Base-by-base conservation (phyloP, 225 moss, liverwort and hornwort genomes). In the Sphagnum tenellum region DNA sequence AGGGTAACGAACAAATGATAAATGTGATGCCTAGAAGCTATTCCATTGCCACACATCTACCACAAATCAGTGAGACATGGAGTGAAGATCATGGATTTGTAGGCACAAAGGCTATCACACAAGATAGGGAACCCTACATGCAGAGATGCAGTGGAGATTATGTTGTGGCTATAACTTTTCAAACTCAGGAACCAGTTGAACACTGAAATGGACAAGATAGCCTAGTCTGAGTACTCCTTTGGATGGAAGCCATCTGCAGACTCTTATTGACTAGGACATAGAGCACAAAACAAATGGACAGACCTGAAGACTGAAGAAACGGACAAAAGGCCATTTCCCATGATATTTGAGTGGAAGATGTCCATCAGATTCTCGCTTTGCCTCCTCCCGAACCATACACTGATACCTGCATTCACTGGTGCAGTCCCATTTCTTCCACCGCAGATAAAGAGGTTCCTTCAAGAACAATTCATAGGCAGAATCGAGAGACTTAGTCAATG, bases 351-450 rank as follows among this genome's bases (percentile, higher is more conserved):
- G 66, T 12, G 79, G 83, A 12, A 55, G 53, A 60, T 74, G 64
- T 8, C 72, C 63, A 57, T 71, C 47, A 64, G 66, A 56, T 57
- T 66, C 13, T 67, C 79, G 64, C 71, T 70, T 71, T 13, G 71
- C 64, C 71, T 84, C 83, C 10, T 57, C 70, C 47, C 70, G 65
- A 66, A 66, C 71, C 83, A 84, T 84, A 63, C 83, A 84, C 49
- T 77, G 79, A 62, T 84, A 84, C 44, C 79, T 76, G 64, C 83
- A 84, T 65, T 84, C 79, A 44, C 79, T 80, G n/a, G 56, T 56
- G 72, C 83, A 84, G 55, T 84, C 80, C 83, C 83, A 84, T 8
- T 68, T 66, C 47, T 44, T 67, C 66, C 66, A 67, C 64, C 64
- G 48, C 47, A 64, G 6, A 51, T 64, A 64, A 11, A 64, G 47